Evolutionary conservation across 331 rosid genomes (phyloP), one percentile per base, ranked within the genome.

Genomic region (Quercus phellos): DNA sequence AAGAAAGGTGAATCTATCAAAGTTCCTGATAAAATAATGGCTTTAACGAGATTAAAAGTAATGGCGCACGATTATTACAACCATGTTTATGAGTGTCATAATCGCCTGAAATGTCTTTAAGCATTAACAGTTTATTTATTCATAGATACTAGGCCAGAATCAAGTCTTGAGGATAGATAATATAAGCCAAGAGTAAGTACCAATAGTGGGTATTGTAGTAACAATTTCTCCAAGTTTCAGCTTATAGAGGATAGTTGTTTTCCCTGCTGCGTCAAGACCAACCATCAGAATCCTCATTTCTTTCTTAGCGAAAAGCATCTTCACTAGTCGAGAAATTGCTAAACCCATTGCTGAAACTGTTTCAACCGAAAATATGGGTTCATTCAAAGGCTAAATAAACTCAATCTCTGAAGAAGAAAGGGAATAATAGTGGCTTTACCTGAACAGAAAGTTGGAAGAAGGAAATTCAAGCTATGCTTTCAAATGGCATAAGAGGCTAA

Each of bases 231-330:
- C 97, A 59, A 92, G 93, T 79, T 90, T 92, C 43, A 92, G 88
- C 78, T 90, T 92, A 86, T 92, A 92, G 51, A 90, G 91, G 67
- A 92, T 92, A 50, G 95, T 92, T 74, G 97, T 92, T 88, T 92
- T 92, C 18, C 94, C 97, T 19, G 97, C 90, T 18, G 94, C 97
- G 79, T 92, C 97, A 66, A 92, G 97, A 71, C 95, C 97, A 27
- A 91, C 98, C 98, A 90, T 93, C 32, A 93, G 81, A 83, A 91
- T 88, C 78, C 98, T 90, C 97, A 93, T 91, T 78, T 93, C 97
- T 76, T 89, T 93, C 92, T 70, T 93, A 17, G 97, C 81, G 80
- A 91, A 89, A 21, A 91, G 85, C 83, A 83, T 22, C 81, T 85
- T 89, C 81, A 90, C 76, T 54, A 93, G 4, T 76, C 97, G 77